These are phyloP conservation scores for Talaromyces liani DNA, from an alignment of 495 filamentous ascomycete species.

Conservation along the genomic window DNA sequence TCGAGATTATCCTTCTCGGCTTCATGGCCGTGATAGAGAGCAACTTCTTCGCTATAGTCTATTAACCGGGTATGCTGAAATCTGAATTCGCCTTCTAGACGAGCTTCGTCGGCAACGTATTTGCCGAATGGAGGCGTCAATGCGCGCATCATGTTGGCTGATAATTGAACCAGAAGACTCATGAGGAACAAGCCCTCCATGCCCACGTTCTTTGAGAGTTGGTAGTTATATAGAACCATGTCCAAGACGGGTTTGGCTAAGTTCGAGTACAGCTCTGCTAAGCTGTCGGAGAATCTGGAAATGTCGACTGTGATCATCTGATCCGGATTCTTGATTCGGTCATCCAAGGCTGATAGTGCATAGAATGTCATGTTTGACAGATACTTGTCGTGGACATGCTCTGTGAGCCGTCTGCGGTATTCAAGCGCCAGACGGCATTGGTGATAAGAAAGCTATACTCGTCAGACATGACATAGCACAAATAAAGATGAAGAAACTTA, in stretches of 20 bases:
- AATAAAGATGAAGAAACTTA: slow-evolving; percentile 30
- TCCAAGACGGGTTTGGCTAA: slow-evolving; percentile 93
- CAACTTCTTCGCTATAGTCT: slow-evolving; percentile 91
- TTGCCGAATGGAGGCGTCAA: slow-evolving; percentile 96
- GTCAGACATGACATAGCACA: neutral
- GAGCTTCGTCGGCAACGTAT: slow-evolving; percentile 94
- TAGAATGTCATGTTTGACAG: slow-evolving; percentile 97
- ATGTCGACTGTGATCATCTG: slow-evolving; percentile 96
- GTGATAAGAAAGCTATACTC: slow-evolving; percentile 78
- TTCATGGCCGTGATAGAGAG: slow-evolving; percentile 87
- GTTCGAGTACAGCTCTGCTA: slow-evolving; percentile 94
- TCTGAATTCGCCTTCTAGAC: slow-evolving; percentile 91
- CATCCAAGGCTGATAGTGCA: slow-evolving; percentile 87
- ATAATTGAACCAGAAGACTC: slow-evolving; percentile 87
- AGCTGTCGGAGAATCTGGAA: slow-evolving; percentile 87
- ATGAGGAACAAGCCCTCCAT: slow-evolving; percentile 92
- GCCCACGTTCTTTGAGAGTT: slow-evolving; percentile 84
- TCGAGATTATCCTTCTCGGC: slow-evolving; percentile 95
- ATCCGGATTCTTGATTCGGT: slow-evolving; percentile 97
- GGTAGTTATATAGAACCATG: slow-evolving; percentile 94
- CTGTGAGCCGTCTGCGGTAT: slow-evolving; percentile 85
- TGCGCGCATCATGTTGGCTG: slow-evolving; percentile 86
- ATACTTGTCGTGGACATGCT: slow-evolving; percentile 89
- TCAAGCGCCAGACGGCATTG: slow-evolving; percentile 89
- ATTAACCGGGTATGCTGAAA: slow-evolving; percentile 93